Evolutionary conservation across 2,329 filamentous ascomycete species (phyloP), one percentile per base, ranked within the genome.

Genomic region (Onygenales sp.): DNA sequence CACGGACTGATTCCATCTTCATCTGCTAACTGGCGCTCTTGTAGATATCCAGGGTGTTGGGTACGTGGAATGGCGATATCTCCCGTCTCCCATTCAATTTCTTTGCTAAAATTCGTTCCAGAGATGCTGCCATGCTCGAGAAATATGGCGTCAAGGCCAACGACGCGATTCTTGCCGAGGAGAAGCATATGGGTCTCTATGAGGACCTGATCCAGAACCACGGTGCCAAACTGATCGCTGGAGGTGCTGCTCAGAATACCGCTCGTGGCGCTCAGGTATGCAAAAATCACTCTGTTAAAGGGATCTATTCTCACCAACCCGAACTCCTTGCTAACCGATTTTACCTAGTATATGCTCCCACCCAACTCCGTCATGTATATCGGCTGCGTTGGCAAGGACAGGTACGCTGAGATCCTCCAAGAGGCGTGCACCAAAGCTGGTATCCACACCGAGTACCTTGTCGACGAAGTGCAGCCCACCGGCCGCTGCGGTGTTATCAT

Each of bases 401-500:
- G 95, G 77, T 96, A 95, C 74, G 88, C 90, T 64, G 86, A 91
- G 59, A 90, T 86, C 64, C 85, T 98, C 57, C 82, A 84, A 65
- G 85, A 93, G 62, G 89, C 92, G 67, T 91, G 90, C 73, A 84
- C 86, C 74, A 78, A 89, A 67, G 92, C 87, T 61, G 93, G 93
- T 64, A 84, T 97, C 59, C 86, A 89, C 66, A 90, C 93, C 63
- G 90, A 95, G 77, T 98, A 98, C 80, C 89, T 89, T 61, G 84
- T 95, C 67, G 92, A 97, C 70, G 81, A 87, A 64, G 80, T 82
- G 68, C 78, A 85, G 63, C 85, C 89, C 60, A 98, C 93, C 38
- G 93, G 93, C 64, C 89, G 91, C 66, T 98, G 93, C 73, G 93
- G 89, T 73, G 93, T 93, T 61, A 82, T 98, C 72, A 96, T 98